Conservation (phyloP, 805 yeast species). For the Suhomyces sp. region DNA sequence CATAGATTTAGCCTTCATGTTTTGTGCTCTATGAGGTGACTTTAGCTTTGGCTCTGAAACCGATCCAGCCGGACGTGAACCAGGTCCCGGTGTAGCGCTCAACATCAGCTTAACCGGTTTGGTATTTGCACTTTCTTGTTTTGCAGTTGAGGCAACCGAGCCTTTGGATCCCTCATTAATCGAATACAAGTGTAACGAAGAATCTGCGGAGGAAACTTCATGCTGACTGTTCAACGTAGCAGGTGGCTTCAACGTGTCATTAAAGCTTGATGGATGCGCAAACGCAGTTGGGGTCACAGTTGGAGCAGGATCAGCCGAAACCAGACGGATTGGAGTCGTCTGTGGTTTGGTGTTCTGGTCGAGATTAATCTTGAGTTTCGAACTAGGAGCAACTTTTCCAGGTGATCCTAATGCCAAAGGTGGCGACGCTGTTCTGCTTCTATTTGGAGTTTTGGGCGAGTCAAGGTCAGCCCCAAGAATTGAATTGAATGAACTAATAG, state of each 20-base stretch:
- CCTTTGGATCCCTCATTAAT: conserved; percentile 3
- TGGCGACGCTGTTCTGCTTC: not conserved
- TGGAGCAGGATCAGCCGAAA: not conserved
- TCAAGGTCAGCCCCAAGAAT: conserved; percentile 2
- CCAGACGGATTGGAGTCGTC: not conserved
- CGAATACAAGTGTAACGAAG: conserved; percentile 4
- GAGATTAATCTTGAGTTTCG: not conserved
- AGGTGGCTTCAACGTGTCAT: conserved; percentile 2
- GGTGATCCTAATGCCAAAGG: not conserved
- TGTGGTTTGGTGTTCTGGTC: not conserved
- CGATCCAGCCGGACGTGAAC: conserved; percentile 3
- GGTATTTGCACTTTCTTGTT: not conserved
- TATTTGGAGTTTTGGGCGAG: conserved; percentile 1
- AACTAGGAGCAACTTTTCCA: not conserved
- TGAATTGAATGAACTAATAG: conserved; percentile 18
- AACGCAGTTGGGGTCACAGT: conserved; percentile 3
- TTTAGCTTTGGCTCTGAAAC: conserved; percentile 2
- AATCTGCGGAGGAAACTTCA: not conserved
- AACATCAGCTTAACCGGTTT: not conserved
- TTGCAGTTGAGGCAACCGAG: not conserved
- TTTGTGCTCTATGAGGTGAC: not conserved
- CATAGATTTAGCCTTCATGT: conserved; percentile 1
- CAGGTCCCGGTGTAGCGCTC: not conserved
- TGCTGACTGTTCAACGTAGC: not conserved
- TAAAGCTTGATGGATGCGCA: not conserved